These are phyloP conservation scores for Kwoniella newhampshirensis DNA, from an alignment of 768 basidiomycete genomes.

Conservation along the genomic window DNA sequence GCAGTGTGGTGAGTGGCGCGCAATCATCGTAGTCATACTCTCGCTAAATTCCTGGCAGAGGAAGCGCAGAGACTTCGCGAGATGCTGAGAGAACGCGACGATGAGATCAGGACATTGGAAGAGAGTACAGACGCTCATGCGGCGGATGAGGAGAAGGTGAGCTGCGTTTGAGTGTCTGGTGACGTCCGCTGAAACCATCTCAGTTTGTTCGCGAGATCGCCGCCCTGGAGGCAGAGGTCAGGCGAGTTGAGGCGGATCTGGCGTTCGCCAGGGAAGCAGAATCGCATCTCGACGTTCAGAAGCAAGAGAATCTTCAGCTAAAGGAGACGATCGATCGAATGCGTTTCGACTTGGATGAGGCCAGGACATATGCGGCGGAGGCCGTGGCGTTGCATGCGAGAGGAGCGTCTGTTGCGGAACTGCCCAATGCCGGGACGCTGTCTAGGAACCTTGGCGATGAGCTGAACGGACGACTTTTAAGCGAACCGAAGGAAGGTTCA, in stretches of 20 bases:
- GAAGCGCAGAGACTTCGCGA: constrained; percentile 77
- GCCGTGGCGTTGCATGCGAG: constrained; percentile 58
- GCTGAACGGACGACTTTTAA: constrained; percentile 58
- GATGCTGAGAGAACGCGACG: constrained; percentile 71
- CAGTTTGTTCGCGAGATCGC: constrained; percentile 71
- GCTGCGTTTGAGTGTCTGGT: constrained; percentile 3
- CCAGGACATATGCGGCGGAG: constrained; percentile 60
- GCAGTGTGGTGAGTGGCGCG: constrained; percentile 66
- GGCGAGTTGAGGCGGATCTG: constrained; percentile 71
- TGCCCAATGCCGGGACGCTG: constrained; percentile 37
- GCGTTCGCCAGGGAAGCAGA: constrained; percentile 68
- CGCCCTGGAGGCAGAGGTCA: constrained; percentile 69
- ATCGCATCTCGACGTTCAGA: constrained; percentile 79
- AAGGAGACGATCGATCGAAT: constrained; percentile 96
- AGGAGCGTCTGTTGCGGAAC: constrained; percentile 21
- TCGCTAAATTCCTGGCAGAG: constrained; percentile 55
- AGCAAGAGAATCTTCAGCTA: constrained; percentile 86
- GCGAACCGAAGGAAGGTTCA: constrained; percentile 58
- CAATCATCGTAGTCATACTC: too few species aligned
- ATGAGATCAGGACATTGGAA: constrained; percentile 65
- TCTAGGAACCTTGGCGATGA: constrained; percentile 51
- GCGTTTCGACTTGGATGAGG: constrained; percentile 90
- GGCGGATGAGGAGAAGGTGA: constrained; percentile 59
- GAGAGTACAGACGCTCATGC: constrained; percentile 65
- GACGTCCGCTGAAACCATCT: constrained; percentile 37